A percentile compares a stretch with the other conserved stretches of the same genome.
Conservation (phyloP, 73 alveolate genomes). For the Uronychia setigera region DNA sequence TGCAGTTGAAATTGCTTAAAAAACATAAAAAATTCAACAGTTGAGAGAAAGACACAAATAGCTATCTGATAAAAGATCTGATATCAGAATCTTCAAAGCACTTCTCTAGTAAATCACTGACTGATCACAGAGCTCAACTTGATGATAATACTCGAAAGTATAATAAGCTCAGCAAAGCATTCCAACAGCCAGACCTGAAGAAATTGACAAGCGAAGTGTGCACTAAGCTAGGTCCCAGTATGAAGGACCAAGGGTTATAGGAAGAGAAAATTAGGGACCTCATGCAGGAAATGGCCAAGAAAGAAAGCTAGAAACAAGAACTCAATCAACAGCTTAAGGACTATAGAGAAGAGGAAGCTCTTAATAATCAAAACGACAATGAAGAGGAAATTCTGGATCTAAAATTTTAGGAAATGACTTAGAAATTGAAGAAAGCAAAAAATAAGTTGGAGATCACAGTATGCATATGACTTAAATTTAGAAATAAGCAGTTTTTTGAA, state of each 20-base stretch:
- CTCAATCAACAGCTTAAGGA: neutral
- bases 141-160: neutral
- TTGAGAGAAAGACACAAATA: neutral
- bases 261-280: neutral
- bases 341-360: neutral
- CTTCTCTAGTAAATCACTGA: neutral
- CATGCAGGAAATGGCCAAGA: neutral
- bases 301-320: neutral
- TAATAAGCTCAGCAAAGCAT: neutral
- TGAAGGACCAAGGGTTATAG: neutral
- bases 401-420: neutral
- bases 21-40: neutral
- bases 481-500: neutral
- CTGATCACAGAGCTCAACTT: neutral
- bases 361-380: neutral
- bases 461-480: too few species aligned
- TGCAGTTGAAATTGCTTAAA: neutral
- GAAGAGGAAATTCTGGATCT: neutral
- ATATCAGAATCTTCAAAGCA: neutral
- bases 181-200: neutral
- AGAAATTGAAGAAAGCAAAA: neutral
- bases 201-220: neutral
- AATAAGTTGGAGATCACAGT: neutral
- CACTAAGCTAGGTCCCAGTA: neutral
- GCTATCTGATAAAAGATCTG: neutral